These are phyloP conservation scores for Aspergillus campestris DNA, from an alignment of 495 filamentous ascomycete species.

Conservation along the genomic window DNA sequence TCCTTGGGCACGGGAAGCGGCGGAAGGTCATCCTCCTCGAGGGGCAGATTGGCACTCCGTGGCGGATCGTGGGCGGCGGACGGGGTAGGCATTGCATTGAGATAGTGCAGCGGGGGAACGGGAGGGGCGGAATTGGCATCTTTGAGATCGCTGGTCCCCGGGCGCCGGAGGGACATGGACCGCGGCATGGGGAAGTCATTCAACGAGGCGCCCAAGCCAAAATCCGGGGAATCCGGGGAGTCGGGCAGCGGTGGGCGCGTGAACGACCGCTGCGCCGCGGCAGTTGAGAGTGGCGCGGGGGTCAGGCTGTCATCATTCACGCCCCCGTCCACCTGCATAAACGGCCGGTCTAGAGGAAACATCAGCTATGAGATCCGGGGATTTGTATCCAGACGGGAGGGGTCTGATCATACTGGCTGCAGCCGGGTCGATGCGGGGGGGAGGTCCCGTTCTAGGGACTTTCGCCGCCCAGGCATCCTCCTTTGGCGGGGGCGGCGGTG, in stretches of 20 bases:
- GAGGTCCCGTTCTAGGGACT: conserved; percentile 21
- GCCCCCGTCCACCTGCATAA: conserved; percentile 46
- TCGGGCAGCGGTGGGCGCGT: conserved; percentile 30
- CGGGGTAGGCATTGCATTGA: background rate
- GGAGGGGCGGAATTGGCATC: conserved; percentile 11
- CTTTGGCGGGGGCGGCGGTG: conserved; percentile 28
- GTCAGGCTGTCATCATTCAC: conserved; percentile 53
- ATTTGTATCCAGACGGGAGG: background rate
- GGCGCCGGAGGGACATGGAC: conserved; percentile 18
- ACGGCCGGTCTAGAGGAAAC: conserved; percentile 49
- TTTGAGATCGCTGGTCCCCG: conserved; percentile 6
- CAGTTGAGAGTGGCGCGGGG: conserved; percentile 46
- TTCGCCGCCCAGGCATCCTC: conserved; percentile 14
- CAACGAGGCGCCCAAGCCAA: conserved; percentile 26
- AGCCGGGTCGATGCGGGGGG: conserved; percentile 47
- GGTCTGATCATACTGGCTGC: conserved; percentile 44
- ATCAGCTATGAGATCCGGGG: background rate
- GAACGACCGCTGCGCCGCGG: conserved; percentile 33
- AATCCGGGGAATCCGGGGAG: conserved; percentile 33
- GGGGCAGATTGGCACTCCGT: conserved; percentile 6
- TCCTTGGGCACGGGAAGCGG: conserved; percentile 24
- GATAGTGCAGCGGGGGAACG: conserved; percentile 11
- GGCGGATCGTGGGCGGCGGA: conserved; percentile 1
- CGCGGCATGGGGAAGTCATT: conserved; percentile 49
- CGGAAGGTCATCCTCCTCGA: conserved; percentile 14